phyloP scores from a whole-genome alignment of 495 filamentous ascomycete species.

The Xylaria cubensis region DNA sequence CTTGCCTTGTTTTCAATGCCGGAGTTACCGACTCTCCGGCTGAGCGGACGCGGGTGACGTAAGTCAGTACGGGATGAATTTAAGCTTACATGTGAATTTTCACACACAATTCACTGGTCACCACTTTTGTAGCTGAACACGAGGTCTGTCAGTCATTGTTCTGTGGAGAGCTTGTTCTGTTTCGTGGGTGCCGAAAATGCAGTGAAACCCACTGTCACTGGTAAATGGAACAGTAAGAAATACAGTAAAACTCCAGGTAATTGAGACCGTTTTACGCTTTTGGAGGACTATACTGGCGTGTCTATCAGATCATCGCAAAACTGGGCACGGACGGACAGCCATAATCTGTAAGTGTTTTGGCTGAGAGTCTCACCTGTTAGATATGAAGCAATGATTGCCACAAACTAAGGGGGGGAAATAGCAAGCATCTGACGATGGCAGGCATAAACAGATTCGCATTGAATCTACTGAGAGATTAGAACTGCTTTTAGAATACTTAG shows the following conservation, averaged over 20 bases:
- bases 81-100: conserved; percentile 2
- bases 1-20: not conserved
- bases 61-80: not conserved
- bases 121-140: not conserved
- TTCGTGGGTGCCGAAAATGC: not conserved
- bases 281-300: too few relatives aligned
- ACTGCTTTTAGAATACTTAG: not conserved
- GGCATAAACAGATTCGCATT: not conserved
- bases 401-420: not conserved
- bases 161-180: not conserved
- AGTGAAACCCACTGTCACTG: not conserved
- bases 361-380: not conserved
- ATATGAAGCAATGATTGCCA: not conserved
- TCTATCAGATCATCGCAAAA: too few relatives aligned
- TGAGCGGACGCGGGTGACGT: conserved; percentile 9
- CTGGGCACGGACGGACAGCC: too few relatives aligned
- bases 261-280: too few relatives aligned
- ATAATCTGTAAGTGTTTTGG: not conserved
- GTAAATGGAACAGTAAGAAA: too few relatives aligned
- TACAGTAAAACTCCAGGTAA: too few relatives aligned
- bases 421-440: not conserved
- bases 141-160: not conserved
- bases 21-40: not conserved
- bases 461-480: not conserved
- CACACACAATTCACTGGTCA: not conserved